Base-by-base conservation (phyloP, 495 filamentous ascomycete genomes). In the Pyrenula massariospora region DNA sequence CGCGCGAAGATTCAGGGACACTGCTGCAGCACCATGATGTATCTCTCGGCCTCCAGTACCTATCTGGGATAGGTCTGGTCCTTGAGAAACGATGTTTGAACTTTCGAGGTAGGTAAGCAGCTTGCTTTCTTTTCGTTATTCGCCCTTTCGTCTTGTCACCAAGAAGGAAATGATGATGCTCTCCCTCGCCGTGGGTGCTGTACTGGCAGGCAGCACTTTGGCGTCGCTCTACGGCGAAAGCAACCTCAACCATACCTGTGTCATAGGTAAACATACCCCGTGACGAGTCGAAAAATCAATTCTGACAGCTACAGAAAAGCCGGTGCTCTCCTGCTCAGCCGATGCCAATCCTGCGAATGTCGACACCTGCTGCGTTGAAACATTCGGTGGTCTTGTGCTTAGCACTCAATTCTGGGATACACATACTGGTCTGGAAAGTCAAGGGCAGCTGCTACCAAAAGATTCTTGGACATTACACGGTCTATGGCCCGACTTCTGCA, bases 321-420 rank as follows among this genome's bases (percentile, higher is more conserved):
- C 68, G 0, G 63, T 63, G 42, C 68, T 76, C 15, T 80, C 77
- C 2, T 80, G 77, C 64, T 75, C 76, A 0, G 54, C 66, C 0
- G 57, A 64, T 2, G 71, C 74, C 2, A 49, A 71, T 36, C 65
- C 73, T 1, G 60, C 60, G 19, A 52, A 69, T 52, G 67, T 72
- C n/a, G 72, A 80, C 63, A 67, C 72, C n/a, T 80, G 76, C 69
- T 77, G 74, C 57, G 65, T 63, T 21, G 76, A 80, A 62, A 79
- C 77, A 0, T 77, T 66, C 59, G 77, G 77, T 15, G 77, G 77
- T 1, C 64, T 80, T 0, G 62, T 80, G 12, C 58, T 79, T 3
- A 63, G 60, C 53, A 80, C 77, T 0, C 77, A 80, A 62, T 77
- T 73, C 66, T 80, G 77, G 77, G 59, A 68, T 57, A 77, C 74